Base-by-base conservation (phyloP, 352 stramenopile genomes). In the Plasmopara viticola region DNA sequence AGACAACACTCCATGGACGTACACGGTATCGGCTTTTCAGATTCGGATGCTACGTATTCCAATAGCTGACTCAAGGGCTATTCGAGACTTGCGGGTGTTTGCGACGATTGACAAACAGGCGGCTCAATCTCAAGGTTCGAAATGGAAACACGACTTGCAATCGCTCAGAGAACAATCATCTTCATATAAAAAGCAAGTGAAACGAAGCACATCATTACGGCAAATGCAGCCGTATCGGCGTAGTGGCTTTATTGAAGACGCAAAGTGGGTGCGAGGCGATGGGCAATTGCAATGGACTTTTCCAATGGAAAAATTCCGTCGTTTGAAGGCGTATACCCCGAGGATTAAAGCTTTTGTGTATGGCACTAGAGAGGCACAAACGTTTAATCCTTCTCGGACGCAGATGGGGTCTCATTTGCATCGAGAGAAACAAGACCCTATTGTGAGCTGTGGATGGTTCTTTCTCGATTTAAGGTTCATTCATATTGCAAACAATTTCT, bases 401-500 rank as follows among this genome's bases (percentile, higher is more conserved):
- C 51, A 53, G 44, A 59, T 41, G 45, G 53, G 62, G 12, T 53
- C 53, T 15, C 51, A 62, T 8, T 31, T 43, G 1, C 56, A 41
- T 28, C 51, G 62, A 51, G 45, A 63, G 34, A 62, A 74, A 48
- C 55, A 77, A 31, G 54, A 62, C 41, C 58, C 54, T 18, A 72
- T 87, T 48, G 58, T 84, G 43, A 86, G 76, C 44, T 77, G 86
- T 45, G 81, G 81, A 4, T 92, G 79, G 78, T 87, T 92, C 60
- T 90, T 92, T 51, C 62, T 92, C 13, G 81, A 92, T 37, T 45
- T 92, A 5, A 77, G 81, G 77, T 88, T 30, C 18, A 57, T 34
- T 39, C 6, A 4, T 44, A 35, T 40, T 31, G 37, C 5, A 13
- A 47, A 44, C 42, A 15, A 45, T n/a, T 20, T 44, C 6, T 9